phyloP scores from a whole-genome alignment of 148 eudicot genomes.

The Amaranthus cruentus region DNA sequence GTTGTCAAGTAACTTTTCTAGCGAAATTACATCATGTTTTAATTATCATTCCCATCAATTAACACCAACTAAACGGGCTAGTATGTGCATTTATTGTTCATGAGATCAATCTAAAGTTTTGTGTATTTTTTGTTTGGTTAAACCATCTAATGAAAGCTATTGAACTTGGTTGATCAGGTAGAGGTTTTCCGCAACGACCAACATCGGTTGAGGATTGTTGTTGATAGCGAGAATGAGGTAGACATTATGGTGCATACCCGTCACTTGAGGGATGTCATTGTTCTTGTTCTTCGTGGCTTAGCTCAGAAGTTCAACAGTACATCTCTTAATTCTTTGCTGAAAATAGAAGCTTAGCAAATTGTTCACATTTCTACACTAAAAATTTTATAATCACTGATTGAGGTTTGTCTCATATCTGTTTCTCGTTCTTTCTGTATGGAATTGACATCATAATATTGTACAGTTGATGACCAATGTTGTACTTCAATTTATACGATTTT shows the following conservation, averaged over 20 bases:
- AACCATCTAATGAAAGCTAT: not conserved
- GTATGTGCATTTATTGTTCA: no score
- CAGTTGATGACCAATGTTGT: not conserved
- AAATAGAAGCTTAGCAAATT: slow-evolving; percentile 49
- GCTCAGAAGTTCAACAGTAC: slow-evolving; percentile 94
- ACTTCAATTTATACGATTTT: no score
- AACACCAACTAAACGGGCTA: no score
- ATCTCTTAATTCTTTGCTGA: slow-evolving; percentile 84
- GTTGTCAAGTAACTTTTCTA: no score
- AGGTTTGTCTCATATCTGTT: slow-evolving; percentile 5
- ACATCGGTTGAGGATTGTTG: slow-evolving; percentile 77
- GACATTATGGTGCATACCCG: slow-evolving; percentile 95
- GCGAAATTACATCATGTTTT: no score
- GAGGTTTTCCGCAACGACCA: slow-evolving; percentile 91
- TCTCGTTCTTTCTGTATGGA: not conserved
- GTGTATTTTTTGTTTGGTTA: not conserved
- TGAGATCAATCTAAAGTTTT: no score
- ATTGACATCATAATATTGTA: not conserved
- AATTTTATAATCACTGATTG: slow-evolving; percentile 1
- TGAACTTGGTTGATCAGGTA: slow-evolving; percentile 44
- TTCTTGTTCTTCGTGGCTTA: slow-evolving; percentile 83
- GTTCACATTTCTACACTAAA: slow-evolving; percentile 11
- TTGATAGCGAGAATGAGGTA: slow-evolving; percentile 75
- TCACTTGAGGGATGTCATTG: slow-evolving; percentile 80
- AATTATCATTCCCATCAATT: no score